Evolutionary conservation across 441 rosid genomes (phyloP), one percentile per base, ranked within the genome.

Genomic region (Flueggea neowawraea): DNA sequence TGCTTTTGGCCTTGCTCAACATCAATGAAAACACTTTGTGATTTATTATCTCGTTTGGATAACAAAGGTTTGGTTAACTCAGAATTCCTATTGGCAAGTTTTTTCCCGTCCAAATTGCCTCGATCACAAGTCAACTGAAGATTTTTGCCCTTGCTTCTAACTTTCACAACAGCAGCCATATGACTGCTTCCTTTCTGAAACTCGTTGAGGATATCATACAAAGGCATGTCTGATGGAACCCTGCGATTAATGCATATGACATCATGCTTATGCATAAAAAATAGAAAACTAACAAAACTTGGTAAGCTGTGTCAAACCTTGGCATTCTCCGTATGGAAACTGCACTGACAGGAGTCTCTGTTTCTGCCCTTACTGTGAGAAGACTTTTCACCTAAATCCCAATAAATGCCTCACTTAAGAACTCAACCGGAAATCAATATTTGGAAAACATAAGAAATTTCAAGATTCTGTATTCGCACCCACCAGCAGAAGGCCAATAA

Each of bases 131-230:
- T 55, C 39, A 80, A 67, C 64, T 71, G 84, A 54, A 75, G 77
- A 66, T 54, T 68, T 75, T 75, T 87, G 73, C 41, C 52, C 69
- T 78, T 81, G 33, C 80, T 86, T 63, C 77, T 82, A 50, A 79
- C 79, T 78, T 84, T 93, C 54, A 90, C 96, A 22, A 93, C 96
- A 64, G 98, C 98, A 45, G 98, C 98, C 98, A 93, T 93, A 74
- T 93, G 98, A 69, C 98, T 93, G 73, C 97, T 90, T 52, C 98
- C 98, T 79, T 93, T 90, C 70, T 93, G 98, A 81, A 93, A 93
- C 84, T 93, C 98, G 33, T 93, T 90, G 31, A 93, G 75, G 60
- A 93, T 92, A 75, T 92, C 98, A 73, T 92, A 92, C 52, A 92
- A 71, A 65, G 98, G 96, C 97, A 92, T 92, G 63, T 88, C 94